phyloP scores from a whole-genome alignment of 257 asterid genomes.

The Cinchona pubescens region DNA sequence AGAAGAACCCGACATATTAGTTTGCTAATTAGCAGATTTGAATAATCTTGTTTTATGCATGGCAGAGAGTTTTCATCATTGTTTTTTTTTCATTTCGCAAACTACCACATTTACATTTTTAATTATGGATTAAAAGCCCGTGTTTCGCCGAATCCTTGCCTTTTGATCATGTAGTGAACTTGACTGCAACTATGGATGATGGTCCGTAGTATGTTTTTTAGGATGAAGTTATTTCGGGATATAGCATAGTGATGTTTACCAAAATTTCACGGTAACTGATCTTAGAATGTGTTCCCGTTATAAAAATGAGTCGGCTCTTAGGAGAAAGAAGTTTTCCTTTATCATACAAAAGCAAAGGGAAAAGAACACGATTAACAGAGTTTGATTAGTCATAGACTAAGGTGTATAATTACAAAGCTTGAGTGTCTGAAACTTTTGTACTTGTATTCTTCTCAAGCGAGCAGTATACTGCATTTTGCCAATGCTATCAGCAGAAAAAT shows the following conservation, averaged over 20 bases:
- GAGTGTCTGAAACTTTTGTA: neutral
- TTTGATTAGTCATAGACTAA: neutral
- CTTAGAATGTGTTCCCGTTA: neutral
- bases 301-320: neutral
- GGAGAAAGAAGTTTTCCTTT: neutral
- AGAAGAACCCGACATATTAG: neutral
- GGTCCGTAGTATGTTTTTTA: neutral
- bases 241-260: neutral
- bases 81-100: too few relatives aligned
- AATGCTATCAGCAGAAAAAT: neutral
- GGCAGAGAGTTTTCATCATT: too few relatives aligned
- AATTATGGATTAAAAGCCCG: neutral
- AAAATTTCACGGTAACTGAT: neutral
- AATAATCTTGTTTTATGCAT: too few relatives aligned
- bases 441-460: neutral
- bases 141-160: neutral
- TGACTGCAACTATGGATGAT: neutral
- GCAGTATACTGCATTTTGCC: neutral
- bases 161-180: neutral
- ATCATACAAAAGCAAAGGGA: neutral
- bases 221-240: neutral
- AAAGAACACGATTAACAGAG: neutral
- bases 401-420: neutral
- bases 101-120: too few relatives aligned
- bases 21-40: neutral